phyloP scores from a whole-genome alignment of 2,329 filamentous ascomycete species.

The Colletotrichum sidae region DNA sequence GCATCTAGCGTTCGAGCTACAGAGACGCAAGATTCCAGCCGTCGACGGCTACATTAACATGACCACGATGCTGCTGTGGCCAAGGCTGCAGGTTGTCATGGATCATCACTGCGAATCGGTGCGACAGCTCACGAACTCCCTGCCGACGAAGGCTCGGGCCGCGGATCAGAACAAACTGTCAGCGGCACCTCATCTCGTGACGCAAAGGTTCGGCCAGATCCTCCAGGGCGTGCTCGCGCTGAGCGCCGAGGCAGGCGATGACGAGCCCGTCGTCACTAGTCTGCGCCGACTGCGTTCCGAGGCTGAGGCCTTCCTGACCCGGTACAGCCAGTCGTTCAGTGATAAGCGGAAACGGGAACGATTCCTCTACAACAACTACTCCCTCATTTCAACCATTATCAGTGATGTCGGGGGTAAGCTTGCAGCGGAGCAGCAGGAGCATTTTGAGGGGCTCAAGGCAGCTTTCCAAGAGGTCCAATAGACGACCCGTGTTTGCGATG shows the following conservation, averaged over 20 bases:
- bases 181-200: conserved; percentile 89
- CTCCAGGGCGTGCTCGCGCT: conserved; percentile 85
- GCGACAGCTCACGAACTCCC: conserved; percentile 68
- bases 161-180: conserved; percentile 69
- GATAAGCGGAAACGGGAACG: conserved; percentile 86
- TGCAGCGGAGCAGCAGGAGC: conserved; percentile 77
- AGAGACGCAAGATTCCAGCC: conserved; percentile 89
- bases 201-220: conserved; percentile 95
- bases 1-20: conserved; percentile 92
- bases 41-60: conserved; percentile 94
- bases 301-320: conserved; percentile 84
- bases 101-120: conserved; percentile 92
- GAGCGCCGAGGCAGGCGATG: conserved; percentile 91
- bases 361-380: conserved; percentile 97
- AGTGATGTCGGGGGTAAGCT: conserved; percentile 80
- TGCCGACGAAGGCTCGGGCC: conserved; percentile 57
- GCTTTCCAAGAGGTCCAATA: conserved; percentile 61
- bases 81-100: conserved; percentile 93
- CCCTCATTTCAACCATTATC: conserved; percentile 92
- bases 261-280: conserved; percentile 90
- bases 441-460: conserved; percentile 77
- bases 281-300: conserved; percentile 81
- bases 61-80: conserved; percentile 96
- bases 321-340: conserved; percentile 79
- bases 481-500: conserved; percentile 2